Evolutionary conservation across 2,329 filamentous ascomycete species (phyloP), one percentile per base, ranked within the genome.

Genomic region (Grosmannia penicillata): DNA sequence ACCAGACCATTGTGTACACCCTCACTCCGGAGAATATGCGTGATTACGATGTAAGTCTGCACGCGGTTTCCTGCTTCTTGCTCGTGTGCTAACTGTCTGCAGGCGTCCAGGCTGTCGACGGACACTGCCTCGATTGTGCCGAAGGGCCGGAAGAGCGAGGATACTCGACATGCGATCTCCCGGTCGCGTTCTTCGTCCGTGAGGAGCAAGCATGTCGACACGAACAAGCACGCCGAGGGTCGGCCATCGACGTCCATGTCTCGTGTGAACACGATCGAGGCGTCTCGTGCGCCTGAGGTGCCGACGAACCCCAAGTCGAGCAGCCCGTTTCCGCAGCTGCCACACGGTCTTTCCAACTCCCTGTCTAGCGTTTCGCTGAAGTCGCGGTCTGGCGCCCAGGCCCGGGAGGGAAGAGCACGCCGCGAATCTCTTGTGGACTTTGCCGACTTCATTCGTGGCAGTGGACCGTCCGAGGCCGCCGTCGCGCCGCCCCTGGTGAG

Each of bases 381-480:
- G 33, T 43, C 52, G n/a, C 57, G 57, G 17, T 23, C 31, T 18
- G 48, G 43, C 5, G 50, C 55, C 9, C 56, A 58, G 48, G 75
- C 85, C 19, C 72, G 86, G 45, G 86, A 94, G 47, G 77, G 85
- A 2, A 72, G 80, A 44, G 65, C 82, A 8, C 68, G 75, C 9
- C 65, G 68, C 6, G 81, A 87, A 44, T 84, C 84, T 0, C 73
- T 80, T 8, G 68, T 76, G 33, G 87, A 94, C 50, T 84, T 95
- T 59, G 82, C 85, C 18, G 81, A 93, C 42, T 95, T 94, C 54
- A 84, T 93, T 50, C 79, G 84, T 43, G 82, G 81, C 1, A 93
- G 85, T 23, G 85, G 84, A 2, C 82, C 89, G 14, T 30, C 11
- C 28, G 29, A 15, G n/a, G 29, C 10, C 17, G 29, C 29, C 8